phyloP scores from a whole-genome alignment of 176 grass and related monocot species.

The Avena sativa region DNA sequence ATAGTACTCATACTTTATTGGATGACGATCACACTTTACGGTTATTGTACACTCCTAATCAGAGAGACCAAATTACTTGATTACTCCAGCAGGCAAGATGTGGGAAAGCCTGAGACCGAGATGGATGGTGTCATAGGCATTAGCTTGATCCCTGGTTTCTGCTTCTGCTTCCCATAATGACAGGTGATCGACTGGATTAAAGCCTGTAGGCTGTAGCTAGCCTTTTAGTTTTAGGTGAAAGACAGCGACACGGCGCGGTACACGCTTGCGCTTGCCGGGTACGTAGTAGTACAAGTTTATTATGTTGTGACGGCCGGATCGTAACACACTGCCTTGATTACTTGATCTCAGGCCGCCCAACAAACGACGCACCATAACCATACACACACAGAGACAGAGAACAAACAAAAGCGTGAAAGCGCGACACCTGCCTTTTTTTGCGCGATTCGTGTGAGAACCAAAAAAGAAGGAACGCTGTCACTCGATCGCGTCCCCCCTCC shows the following conservation, averaged over 20 bases:
- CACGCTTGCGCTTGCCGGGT: too few species aligned
- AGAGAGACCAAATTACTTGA: background rate
- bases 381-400: background rate
- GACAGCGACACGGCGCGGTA: too few species aligned
- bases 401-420: background rate
- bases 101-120: background rate
- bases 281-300: too few species aligned
- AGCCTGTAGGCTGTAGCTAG: too few species aligned
- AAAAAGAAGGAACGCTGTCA: too few species aligned
- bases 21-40: slow-evolving; percentile 25
- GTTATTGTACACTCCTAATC: slow-evolving; percentile 27
- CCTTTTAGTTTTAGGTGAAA: too few species aligned
- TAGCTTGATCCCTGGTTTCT: background rate
- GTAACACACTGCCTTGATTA: too few species aligned
- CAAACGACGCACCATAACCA: too few species aligned
- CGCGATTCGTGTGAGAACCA: background rate
- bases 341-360: too few species aligned
- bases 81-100: slow-evolving; percentile 22
- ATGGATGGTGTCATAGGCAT: background rate
- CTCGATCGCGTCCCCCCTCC: too few species aligned
- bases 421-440: background rate
- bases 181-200: background rate
- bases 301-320: too few species aligned
- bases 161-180: background rate
- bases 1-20: slow-evolving; percentile 9